Evolutionary conservation across 2,329 filamentous ascomycete species (phyloP).

Genomic region (Claviceps sorghi): DNA sequence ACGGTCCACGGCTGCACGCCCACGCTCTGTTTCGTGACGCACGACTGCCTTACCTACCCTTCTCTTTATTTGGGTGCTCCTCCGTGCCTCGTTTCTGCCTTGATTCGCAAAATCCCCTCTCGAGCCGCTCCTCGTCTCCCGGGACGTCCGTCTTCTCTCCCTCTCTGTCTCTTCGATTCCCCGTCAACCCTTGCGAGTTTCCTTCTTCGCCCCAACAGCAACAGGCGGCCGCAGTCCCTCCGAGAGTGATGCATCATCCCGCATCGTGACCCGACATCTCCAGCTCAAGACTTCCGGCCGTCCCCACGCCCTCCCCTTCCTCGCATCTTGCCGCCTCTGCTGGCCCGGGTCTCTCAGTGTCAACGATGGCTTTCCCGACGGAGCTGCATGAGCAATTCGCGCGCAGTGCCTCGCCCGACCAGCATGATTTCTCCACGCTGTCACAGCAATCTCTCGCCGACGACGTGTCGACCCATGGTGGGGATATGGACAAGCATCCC

Average conservation of each 20-base stretch:
- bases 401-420: constrained; percentile 10
- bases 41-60: not conserved
- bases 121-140: not conserved
- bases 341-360: constrained; percentile 10
- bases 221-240: not conserved
- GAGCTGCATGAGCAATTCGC: constrained; percentile 12
- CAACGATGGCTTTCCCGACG: constrained; percentile 12
- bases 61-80: not conserved
- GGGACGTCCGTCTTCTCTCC: too few relatives aligned
- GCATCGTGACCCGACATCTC: constrained; percentile 3
- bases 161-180: not conserved
- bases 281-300: not conserved
- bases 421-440: constrained; percentile 11
- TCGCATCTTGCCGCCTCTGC: not conserved
- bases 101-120: not conserved
- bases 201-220: not conserved
- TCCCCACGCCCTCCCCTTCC: not conserved
- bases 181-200: not conserved
- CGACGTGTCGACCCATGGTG: not conserved
- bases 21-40: constrained; percentile 8
- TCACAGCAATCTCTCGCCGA: constrained; percentile 7
- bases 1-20: constrained; percentile 6
- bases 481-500: constrained; percentile 30
- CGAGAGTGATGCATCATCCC: constrained; percentile 8
- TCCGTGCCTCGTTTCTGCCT: not conserved